A percentile compares a stretch with the other conserved stretches of the same genome.
phyloP scores from a whole-genome alignment of 306 rosid species.

The Styphnolobium japonicum region DNA sequence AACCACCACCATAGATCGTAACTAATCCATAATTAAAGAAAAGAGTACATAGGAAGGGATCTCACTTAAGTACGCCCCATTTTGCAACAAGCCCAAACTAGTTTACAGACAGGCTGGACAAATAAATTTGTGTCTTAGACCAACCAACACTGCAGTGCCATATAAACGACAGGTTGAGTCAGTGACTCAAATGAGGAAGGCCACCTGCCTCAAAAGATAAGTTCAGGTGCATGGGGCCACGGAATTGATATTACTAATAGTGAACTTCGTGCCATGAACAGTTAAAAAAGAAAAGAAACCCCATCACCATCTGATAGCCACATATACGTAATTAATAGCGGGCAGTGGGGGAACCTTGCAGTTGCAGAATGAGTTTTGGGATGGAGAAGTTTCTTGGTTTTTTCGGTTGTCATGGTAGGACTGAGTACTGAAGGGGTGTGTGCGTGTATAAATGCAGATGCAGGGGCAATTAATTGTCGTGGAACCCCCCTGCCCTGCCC shows the following conservation, averaged over 20 bases:
- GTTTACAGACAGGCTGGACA: slow-evolving; percentile 6
- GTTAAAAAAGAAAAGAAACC: not conserved
- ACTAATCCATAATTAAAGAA: not conserved
- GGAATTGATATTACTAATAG: not conserved
- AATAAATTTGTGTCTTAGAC: slow-evolving; percentile 9
- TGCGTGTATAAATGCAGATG: not conserved
- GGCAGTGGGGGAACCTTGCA: not conserved
- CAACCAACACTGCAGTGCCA: slow-evolving; percentile 21
- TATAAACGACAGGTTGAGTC: not conserved
- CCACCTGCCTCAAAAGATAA: not conserved
- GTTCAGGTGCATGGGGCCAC: not conserved
- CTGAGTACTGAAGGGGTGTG: not conserved
- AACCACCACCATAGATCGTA: not conserved
- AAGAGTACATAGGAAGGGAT: slow-evolving; percentile 1
- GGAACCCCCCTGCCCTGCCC: not conserved
- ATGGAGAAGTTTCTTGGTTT: slow-evolving; percentile 5
- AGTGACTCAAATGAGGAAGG: not conserved
- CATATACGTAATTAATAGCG: not conserved
- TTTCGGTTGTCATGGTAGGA: not conserved
- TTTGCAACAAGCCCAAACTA: not conserved
- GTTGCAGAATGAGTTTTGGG: not conserved
- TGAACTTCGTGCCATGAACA: not conserved
- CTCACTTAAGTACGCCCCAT: not conserved
- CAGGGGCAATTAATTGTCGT: slow-evolving; percentile 20
- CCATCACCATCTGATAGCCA: not conserved